A percentile compares a stretch with the other conserved stretches of the same genome.
These are phyloP conservation scores for Zizania latifolia DNA, from an alignment of 176 grass and related monocot genomes.

Conservation along the genomic window DNA sequence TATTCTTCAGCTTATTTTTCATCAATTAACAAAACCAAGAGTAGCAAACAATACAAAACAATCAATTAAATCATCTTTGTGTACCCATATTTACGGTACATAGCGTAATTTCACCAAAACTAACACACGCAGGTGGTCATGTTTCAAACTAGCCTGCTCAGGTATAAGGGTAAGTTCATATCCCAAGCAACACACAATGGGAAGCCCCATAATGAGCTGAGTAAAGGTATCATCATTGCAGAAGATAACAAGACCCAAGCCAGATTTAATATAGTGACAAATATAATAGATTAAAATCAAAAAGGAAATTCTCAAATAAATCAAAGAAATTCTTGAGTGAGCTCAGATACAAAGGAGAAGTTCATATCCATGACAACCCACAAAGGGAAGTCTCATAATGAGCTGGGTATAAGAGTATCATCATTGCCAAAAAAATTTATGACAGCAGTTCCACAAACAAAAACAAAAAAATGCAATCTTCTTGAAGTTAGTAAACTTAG, in stretches of 20 bases:
- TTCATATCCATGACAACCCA: constrained; percentile 52
- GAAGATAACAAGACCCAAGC: neutral
- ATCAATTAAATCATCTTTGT: neutral
- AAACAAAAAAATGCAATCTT: neutral
- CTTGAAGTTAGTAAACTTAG: neutral
- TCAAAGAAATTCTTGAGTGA: neutral
- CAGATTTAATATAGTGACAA: neutral
- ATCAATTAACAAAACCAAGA: neutral
- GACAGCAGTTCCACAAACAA: neutral
- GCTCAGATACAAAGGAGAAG: constrained; percentile 58
- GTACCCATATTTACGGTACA: neutral
- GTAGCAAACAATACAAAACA: neutral
- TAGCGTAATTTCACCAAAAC: neutral
- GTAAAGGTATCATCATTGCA: constrained; percentile 50
- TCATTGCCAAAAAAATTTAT: neutral
- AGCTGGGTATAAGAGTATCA: constrained; percentile 66
- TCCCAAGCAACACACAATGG: constrained; percentile 57
- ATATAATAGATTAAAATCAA: neutral
- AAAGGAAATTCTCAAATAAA: neutral
- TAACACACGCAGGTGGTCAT: neutral
- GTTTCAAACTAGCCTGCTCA: constrained; percentile 32
- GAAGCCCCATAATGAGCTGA: constrained; percentile 70
- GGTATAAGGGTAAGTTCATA: constrained; percentile 31
- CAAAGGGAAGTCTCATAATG: constrained; percentile 81
- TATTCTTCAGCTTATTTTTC: too few species aligned